phyloP scores from a whole-genome alignment of 768 basidiomycete species.

The Calvatia gigantea region DNA sequence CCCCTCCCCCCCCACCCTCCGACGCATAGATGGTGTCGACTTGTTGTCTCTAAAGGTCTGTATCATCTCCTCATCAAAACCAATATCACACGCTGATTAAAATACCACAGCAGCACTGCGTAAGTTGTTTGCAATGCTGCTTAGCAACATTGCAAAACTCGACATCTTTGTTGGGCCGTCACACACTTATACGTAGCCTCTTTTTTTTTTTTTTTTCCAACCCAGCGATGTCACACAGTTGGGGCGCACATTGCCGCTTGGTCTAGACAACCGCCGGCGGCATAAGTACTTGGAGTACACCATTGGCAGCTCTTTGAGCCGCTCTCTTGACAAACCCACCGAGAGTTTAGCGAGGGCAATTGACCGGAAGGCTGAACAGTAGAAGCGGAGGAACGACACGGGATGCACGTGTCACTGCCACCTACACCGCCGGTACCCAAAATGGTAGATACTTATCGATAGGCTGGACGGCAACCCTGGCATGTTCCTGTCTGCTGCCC shows the following conservation, averaged over 20 bases:
- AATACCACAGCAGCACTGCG: too few relatives aligned
- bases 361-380: neutral
- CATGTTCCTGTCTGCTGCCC: conserved; percentile 1
- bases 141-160: too few relatives aligned
- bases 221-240: neutral
- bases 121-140: too few relatives aligned
- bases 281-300: too few relatives aligned
- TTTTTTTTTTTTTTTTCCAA: neutral
- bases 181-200: too few relatives aligned
- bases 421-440: conserved; percentile 8
- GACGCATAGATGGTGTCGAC: too few relatives aligned
- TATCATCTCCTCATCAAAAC: too few relatives aligned
- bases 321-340: neutral
- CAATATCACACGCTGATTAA: too few relatives aligned
- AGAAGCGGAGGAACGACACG: neutral
- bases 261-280: neutral
- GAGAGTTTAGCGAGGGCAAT: neutral
- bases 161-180: too few relatives aligned
- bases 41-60: too few relatives aligned
- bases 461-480: conserved; percentile 1
- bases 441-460: neutral
- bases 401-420: neutral
- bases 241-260: neutral
- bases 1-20: too few relatives aligned
- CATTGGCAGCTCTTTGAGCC: neutral